Evolutionary conservation across 2,329 filamentous ascomycete species (phyloP), one percentile per base, ranked within the genome.

Genomic region (Fonsecaea pugnacius): DNA sequence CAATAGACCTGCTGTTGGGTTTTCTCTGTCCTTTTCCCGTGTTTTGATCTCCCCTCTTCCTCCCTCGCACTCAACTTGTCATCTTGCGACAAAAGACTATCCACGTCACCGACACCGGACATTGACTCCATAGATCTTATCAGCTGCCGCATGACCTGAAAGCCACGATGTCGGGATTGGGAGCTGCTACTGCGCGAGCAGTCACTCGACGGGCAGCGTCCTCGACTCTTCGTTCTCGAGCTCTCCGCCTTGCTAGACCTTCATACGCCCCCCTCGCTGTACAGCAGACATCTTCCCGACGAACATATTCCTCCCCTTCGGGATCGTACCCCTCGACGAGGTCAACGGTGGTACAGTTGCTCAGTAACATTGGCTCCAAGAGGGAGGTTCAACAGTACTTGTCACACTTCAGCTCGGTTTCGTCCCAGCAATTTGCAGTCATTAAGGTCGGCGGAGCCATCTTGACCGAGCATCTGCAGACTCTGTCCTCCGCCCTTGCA

Each of bases 381-480:
- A 85, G 94, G 67, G 94, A 99, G 82, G 92, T 96, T 69, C 91
- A 97, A 82, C 94, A 98, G 79, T 98, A 98, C 79, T 88, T 98
- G 65, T 95, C 93, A 70, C 92, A 98, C 77, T 99, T 99, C 84
- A 95, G 90, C 71, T 96, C 93, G 36, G 93, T 97, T 67, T 95
- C 92, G 51, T 96, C 92, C 38, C 93, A 98, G 81, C 92, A 96
- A 75, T 99, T 98, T 78, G 94, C 93, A 70, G 94, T 99, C 55
- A 96, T 99, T 79, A 99, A 99, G 83, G 94, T 98, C 62, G 95
- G 94, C 67, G 95, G 94, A 67, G 95, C 94, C 68, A 97, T 98
- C 73, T 85, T 99, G 73, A 96, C 92, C 66, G 93, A 98, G 76
- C 90, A 97, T 78, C 85, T 98, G 62, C 91, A 96, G 77, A 92